phyloP scores from a whole-genome alignment of 2,329 filamentous ascomycete genomes.

The Trichoderma cornu-damae region DNA sequence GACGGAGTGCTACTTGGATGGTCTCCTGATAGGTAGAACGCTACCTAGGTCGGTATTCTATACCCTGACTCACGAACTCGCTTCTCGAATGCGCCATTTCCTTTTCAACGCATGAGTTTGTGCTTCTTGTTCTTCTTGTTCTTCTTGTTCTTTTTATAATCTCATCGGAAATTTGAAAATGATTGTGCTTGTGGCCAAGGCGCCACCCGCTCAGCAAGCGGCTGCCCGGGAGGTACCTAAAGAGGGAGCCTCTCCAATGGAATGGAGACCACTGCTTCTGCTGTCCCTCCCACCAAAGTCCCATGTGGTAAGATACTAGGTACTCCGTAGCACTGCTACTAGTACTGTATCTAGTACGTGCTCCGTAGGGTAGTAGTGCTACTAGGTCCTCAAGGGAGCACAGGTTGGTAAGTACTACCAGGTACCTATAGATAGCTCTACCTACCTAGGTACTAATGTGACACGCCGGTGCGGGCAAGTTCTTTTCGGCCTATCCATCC shows the following conservation, averaged over 20 bases:
- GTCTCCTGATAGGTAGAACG: not conserved
- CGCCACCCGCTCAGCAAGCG: not conserved
- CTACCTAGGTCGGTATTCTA: too few relatives aligned
- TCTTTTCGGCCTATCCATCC: not conserved
- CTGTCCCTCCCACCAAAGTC: not conserved
- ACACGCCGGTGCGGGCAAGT: slow-evolving; percentile 6
- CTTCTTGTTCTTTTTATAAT: not conserved
- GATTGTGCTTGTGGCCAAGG: not conserved
- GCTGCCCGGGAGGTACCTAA: not conserved
- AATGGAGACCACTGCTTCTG: too few relatives aligned
- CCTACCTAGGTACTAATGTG: too few relatives aligned
- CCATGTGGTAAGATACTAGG: not conserved
- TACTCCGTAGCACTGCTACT: too few relatives aligned
- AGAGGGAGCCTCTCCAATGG: not conserved
- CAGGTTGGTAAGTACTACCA: too few relatives aligned
- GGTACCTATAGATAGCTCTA: slow-evolving; percentile 2
- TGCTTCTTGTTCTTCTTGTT: not conserved
- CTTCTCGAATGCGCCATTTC: slow-evolving; percentile 18
- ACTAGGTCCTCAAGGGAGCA: too few relatives aligned
- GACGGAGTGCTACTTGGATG: too few relatives aligned
- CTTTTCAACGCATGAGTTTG: not conserved
- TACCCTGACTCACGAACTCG: too few relatives aligned
- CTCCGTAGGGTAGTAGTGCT: too few relatives aligned
- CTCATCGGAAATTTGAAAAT: not conserved
- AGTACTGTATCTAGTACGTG: too few relatives aligned